Base-by-base conservation (phyloP, 2,329 filamentous ascomycete species). In the Penicillium sumatraense region DNA sequence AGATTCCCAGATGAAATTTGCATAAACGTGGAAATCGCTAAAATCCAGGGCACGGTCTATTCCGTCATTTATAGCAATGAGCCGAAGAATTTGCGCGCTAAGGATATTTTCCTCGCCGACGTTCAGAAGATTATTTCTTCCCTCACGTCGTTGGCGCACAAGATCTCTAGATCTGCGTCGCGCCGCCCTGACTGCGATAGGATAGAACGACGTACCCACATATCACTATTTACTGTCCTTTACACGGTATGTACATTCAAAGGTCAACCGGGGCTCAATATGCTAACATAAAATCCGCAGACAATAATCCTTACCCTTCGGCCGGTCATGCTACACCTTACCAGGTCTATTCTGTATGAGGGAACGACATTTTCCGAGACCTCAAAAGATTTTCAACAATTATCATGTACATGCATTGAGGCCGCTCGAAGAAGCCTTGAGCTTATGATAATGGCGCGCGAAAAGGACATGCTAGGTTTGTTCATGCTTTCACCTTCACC, bases 41-140 rank as follows among this genome's bases (percentile, higher is more conserved):
- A 54, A 27, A 54, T 54, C 20, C 52, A 54, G 16, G 48, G 27
- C 2, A 16, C 29, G 16, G 45, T 54, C 3, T 54, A 54, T 13
- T 54, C 52, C 1, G 52, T 54, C 2, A 54, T 54, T 3, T 54
- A 49, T 21, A 49, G 52, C 45, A 49, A 49, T 13, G 52, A 54
- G 27, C 40, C 46, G n/a, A n/a, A n/a, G n/a, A n/a, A n/a, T n/a
- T n/a, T n/a, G 1, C 42, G 40, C 9, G 45, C 46, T 1, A 49
- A 54, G 10, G 45, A 49, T 14, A 27, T 44, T 4, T 54, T 54
- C 11, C 27, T 54, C 4, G 38, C 46, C 3, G 35, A 38, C 3
- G 46, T 54, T 6, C 35, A 49, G 14, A 29, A 49, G 8, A 54
- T 54, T 2, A 49, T 54, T 10, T 54, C 52, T 20, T 24, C 46